Evolutionary conservation across 805 yeast species (phyloP), one percentile per base, ranked within the genome.

Genomic region (Tetrapisispora arboricola): DNA sequence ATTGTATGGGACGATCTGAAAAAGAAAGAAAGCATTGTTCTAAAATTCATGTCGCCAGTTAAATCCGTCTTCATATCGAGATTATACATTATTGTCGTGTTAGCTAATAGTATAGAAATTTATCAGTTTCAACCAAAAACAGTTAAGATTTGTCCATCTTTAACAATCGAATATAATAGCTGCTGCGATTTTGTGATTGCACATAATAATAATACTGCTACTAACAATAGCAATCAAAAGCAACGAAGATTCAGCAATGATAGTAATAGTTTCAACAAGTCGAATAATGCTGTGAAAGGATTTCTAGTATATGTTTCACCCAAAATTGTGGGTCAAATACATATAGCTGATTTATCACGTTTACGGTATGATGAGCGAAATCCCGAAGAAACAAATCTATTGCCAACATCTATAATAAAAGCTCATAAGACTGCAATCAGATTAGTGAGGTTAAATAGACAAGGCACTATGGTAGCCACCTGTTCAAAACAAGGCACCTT

Each of bases 1-100:
- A 72, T 86, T 27, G 79, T 90, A 15, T 92, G 96, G 95, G 96
- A 90, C 61, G 97, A 90, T 58, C 61, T 84, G 45, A 84, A 84
- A 60, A 73, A 80, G 47, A 78, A 78, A 49, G 78, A 79, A 22
- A 81, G 88, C 4, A 67, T 85, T 16, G 72, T 73, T 28, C 63
- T 92, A 44, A 92, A 84, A 57, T 86, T 88, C 56, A 71, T 73
- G 68, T 74, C 79, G 35, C 84, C 90, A 0, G 80, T 90, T 4
- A 64, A 82, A 36, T 78, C 81, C 47, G 86, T 85, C 9, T 70
- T 80, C 30, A 61, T 90, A 30, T 82, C 94, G 10, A 68, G 95
- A 42, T 74, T 80, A 11, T 66, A 86, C 41, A 80, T 90, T 3
- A 73, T 88, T 4, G 86, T 83, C 3, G 82, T 84, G 0, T 65